Evolutionary conservation across 2,329 filamentous ascomycete species (phyloP), one percentile per base, ranked within the genome.

Genomic region (Thermoascus crustaceus): DNA sequence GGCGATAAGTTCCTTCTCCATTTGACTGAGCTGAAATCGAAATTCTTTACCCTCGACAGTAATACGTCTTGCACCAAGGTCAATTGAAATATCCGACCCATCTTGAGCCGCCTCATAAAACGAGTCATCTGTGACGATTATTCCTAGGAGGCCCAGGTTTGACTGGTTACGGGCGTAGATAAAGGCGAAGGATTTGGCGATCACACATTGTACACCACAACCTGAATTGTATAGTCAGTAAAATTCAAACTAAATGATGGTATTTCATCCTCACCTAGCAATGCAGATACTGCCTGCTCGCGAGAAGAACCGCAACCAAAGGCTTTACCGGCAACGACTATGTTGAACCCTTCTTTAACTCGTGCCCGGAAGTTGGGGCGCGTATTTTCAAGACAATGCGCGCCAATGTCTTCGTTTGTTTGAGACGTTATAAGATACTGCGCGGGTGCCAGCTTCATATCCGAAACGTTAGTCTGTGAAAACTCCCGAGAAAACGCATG

Each of bases 231-330:
- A 23, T 38, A n/a, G 10, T 7, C 8, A 10, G 14, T 9, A 32
- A 5, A 7, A 20, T 22, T 20, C 6, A 21, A 4, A 7, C 2
- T 6, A 5, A 19, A 10, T 14, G 13, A 8, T 7, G 19, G 19
- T 30, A n/a, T 16, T 20, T 17, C n/a, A 17, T 14, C 16, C 33
- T 26, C 39, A 49, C 58, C 62, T 26, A 59, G 41, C 4, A 69
- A 48, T 5, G 64, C 63, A 30, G 47, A 54, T 2, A 66, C 60
- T 1, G 68, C 67, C 20, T 67, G 52, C 43, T 69, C 60, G 1
- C 67, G 57, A 7, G 62, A 67, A 0, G 65, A 68, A 5, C 67
- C 68, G 33, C 58, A 61, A 2, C 67, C 67, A 42, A 72, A 71
- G 0, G 55, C 63, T 30, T 64, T 58, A 0, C 65, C 65, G 1